These are phyloP conservation scores for Plenodomus biglobosus DNA, from an alignment of 2,329 filamentous ascomycete genomes.

Conservation along the genomic window DNA sequence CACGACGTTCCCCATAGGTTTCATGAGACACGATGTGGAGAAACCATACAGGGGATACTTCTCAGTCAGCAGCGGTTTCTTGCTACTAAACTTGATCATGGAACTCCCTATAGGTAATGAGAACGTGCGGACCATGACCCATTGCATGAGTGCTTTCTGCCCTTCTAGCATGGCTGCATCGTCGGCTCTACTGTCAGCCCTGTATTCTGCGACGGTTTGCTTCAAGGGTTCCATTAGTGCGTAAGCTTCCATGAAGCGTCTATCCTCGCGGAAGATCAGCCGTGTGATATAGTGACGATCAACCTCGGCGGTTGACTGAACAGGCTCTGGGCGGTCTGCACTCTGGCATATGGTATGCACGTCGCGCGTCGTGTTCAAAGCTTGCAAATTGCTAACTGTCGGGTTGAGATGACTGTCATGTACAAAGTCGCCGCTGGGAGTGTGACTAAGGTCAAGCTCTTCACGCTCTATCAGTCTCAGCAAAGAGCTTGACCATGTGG, in stretches of 20 bases:
- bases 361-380: slow-evolving; percentile 56
- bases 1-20: slow-evolving; percentile 86
- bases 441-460: slow-evolving; percentile 63
- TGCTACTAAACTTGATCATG: slow-evolving; percentile 83
- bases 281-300: slow-evolving; percentile 80
- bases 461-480: slow-evolving; percentile 77
- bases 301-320: slow-evolving; percentile 78
- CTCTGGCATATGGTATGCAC: slow-evolving; percentile 74
- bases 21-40: slow-evolving; percentile 87
- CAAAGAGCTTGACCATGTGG: slow-evolving; percentile 70
- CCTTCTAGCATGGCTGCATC: slow-evolving; percentile 88
- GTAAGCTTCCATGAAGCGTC: slow-evolving; percentile 82
- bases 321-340: slow-evolving; percentile 63
- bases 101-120: slow-evolving; percentile 86
- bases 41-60: slow-evolving; percentile 89
- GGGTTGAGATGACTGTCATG: slow-evolving; percentile 30
- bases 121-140: slow-evolving; percentile 81
- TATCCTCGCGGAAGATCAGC: slow-evolving; percentile 87
- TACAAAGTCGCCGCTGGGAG: slow-evolving; percentile 18
- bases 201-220: slow-evolving; percentile 74
- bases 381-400: slow-evolving; percentile 15
- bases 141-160: slow-evolving; percentile 86
- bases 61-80: slow-evolving; percentile 86
- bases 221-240: slow-evolving; percentile 83
- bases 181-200: slow-evolving; percentile 73